Percentiles rank a stretch among this genome's conserved stretches.
Evolutionary conservation across 805 yeast species (phyloP).

Genomic region (Clavispora vitiphila): DNA sequence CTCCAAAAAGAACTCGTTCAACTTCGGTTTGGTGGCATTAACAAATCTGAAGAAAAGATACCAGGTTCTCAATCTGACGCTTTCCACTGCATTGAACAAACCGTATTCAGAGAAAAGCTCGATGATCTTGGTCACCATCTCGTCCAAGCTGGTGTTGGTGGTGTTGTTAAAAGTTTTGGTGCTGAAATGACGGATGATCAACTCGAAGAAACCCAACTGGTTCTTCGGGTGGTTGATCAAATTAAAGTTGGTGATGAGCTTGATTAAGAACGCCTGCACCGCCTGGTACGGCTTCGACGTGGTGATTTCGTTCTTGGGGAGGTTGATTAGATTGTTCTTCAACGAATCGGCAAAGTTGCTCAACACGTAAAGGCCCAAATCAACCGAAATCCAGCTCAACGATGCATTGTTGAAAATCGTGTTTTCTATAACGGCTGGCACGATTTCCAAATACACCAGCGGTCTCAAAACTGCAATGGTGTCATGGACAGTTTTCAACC

Average conservation of each 20-base stretch:
- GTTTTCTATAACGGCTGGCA: conserved; percentile 53
- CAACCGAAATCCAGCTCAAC: conserved; percentile 47
- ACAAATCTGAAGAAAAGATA: conserved; percentile 80
- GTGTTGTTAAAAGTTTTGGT: conserved; percentile 38
- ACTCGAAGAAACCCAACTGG: conserved; percentile 77
- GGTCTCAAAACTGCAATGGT: conserved; percentile 58
- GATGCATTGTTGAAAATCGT: conserved; percentile 11
- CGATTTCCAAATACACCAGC: conserved; percentile 53
- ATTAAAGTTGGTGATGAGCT: conserved; percentile 38
- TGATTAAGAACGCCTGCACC: conserved; percentile 57
- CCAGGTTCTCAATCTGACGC: conserved; percentile 85
- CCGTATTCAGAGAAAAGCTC: conserved; percentile 81
- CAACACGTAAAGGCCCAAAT: conserved; percentile 81
- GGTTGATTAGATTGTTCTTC: conserved; percentile 68
- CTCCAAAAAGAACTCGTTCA: conserved; percentile 48
- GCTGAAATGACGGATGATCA: conserved; percentile 72
- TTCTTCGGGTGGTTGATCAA: conserved; percentile 70
- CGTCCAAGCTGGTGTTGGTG: conserved; percentile 37
- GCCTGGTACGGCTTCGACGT: conserved; percentile 61
- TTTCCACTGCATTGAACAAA: conserved; percentile 65
- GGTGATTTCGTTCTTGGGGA: conserved; percentile 61
- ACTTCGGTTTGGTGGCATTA: conserved; percentile 62
- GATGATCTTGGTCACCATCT: conserved; percentile 54
- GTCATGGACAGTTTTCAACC: conserved; percentile 78
- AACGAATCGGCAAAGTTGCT: conserved; percentile 74